Evolutionary conservation across 768 basidiomycete genomes (phyloP).

Genomic region (Hortiboletus campestris): DNA sequence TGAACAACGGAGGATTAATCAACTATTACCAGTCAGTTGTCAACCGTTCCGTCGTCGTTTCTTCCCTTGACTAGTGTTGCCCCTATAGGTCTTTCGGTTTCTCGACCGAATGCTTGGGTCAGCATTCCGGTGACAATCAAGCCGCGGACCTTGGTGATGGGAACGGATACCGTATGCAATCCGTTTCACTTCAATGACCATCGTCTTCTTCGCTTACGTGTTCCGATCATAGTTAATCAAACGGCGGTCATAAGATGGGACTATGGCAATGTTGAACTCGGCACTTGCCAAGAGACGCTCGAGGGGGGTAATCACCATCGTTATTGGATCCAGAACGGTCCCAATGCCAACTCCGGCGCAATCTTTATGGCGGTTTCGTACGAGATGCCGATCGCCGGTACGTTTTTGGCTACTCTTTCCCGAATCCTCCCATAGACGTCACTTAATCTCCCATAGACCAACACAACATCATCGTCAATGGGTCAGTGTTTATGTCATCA

Average conservation of each 20-base stretch:
- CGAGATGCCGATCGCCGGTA: slow-evolving; percentile 63
- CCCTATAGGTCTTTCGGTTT: slow-evolving; percentile 60
- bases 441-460: slow-evolving; percentile 33
- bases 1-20: slow-evolving; percentile 66
- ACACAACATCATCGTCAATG: slow-evolving; percentile 74
- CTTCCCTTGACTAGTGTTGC: background rate
- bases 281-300: slow-evolving; percentile 83
- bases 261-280: slow-evolving; percentile 77
- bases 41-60: background rate
- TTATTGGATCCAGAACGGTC: slow-evolving; percentile 83
- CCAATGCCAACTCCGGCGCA: slow-evolving; percentile 61
- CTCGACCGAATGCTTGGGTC: slow-evolving; percentile 80
- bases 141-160: slow-evolving; percentile 83
- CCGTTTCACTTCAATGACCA: slow-evolving; percentile 2
- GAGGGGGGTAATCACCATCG: slow-evolving; percentile 86
- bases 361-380: slow-evolving; percentile 76
- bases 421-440: background rate
- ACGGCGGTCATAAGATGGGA: slow-evolving; percentile 83
- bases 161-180: slow-evolving; percentile 57
- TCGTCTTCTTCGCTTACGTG: background rate
- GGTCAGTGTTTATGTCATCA: slow-evolving; percentile 37
- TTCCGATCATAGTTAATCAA: slow-evolving; percentile 59
- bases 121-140: slow-evolving; percentile 69
- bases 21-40: slow-evolving; percentile 77
- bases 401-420: slow-evolving; percentile 22